Base-by-base conservation (phyloP, 176 grass and related monocot genomes). In the Themeda triandra region DNA sequence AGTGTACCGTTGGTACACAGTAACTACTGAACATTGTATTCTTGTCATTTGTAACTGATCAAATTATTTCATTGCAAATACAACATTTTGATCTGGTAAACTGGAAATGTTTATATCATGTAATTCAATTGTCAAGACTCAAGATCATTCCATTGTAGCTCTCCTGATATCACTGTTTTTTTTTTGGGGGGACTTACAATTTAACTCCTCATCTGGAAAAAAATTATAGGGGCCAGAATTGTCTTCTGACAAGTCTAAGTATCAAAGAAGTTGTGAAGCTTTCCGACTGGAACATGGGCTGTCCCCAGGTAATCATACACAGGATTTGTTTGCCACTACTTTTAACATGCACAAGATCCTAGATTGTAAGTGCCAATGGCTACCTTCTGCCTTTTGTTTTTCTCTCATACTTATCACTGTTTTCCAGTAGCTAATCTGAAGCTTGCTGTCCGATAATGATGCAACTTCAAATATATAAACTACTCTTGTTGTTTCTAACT, bases 221-320 rank as follows among this genome's bases (percentile, higher is more conserved):
- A 53, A 35, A 25, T 17, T 85, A 19, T 53, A 96, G 88, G 83
- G 33, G 28, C 58, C 77, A 23, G 80, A 42, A 79, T 59, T 83
- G 64, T 86, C 84, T 41, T 87, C 83, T 87, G 89, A 90, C 64
- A 90, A 85, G 63, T 83, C 37, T 64, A 86, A 81, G 70, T 78
- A 84, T 89, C 82, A 92, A 71, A 83, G 29, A 78, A 87, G 87
- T 84, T 82, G 69, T 81, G 93, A 93, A 79, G 67, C 83, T 89
- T 98, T 98, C 89, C 83, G 84, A 62, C 67, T 80, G 62, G 40
- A 92, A 73, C 75, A 95, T 92, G 83, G 85, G 60, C 30, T 95
- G 39, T 87, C 80, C 64, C 80, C 85, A 88, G 92, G 96, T 98
- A 84, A 94, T 54, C 87, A 75, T 76, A 45, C 35, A 27, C 53